Base-by-base conservation (phyloP, 2,329 filamentous ascomycete species). In the Basipetospora sp. region DNA sequence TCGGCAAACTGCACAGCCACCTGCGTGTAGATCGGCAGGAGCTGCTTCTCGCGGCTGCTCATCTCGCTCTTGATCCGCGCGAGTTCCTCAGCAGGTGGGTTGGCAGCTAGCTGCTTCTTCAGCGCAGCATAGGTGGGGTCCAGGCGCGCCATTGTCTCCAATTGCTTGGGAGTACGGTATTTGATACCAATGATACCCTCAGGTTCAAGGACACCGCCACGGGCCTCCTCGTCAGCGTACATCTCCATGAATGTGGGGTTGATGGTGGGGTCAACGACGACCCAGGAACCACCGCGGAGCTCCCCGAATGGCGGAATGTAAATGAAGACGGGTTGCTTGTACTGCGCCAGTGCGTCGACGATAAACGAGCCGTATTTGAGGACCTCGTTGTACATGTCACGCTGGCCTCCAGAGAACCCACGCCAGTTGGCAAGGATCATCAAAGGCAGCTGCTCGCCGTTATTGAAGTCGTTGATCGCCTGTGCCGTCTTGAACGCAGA, bases 401-500 rank as follows among this genome's bases (percentile, higher is more conserved):
- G 85, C 65, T 98, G 90, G 47, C 90, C 90, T 68, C 90, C 90
- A 48, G 90, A 98, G 84, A 98, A 98, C 69, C 90, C 90, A 77
- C 90, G 80, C 90, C 90, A 98, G 73, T 98, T 98, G 63, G 90
- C 90, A 46, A 98, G 77, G 56, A 98, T 98, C 86, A 98, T 96
- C 47, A 98, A 68, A 41, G 90, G 90, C 54, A 98, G 71, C 67
- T 98, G 90, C 65, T 98, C 90, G 57, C 90, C 90, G 48, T 93
- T 77, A 75, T 98, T 98, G 75, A 98, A 98, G 68, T 98, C 90
- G 53, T 81, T 86, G 65, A 98, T 93, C 40, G 90, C 90, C 63
- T 98, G 90, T 3, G 90, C 90, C 44, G 90, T 98, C 81, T 98
- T 98, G 78, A 88, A 98, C 17, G 90, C 90, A 9, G 88, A 96